Percentiles rank a stretch among this genome's conserved stretches.
Evolutionary conservation across 1,139 yeast genomes (phyloP).

Genomic region (Yamadazyma mexicana): DNA sequence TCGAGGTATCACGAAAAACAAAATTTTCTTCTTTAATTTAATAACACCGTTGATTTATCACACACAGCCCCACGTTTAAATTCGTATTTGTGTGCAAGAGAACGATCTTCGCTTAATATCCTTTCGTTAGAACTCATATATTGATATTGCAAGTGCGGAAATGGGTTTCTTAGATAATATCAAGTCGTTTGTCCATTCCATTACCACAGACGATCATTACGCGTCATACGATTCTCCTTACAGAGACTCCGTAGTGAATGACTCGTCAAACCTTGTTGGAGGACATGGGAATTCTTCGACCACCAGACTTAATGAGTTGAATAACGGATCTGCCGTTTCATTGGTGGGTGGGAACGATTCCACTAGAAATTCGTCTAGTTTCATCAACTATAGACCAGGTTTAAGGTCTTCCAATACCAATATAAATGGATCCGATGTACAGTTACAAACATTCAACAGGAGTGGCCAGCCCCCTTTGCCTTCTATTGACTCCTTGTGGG

Average conservation of each 20-base stretch:
- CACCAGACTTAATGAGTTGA: constrained; percentile 38
- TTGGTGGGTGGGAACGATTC: constrained; percentile 16
- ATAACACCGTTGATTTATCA: too few relatives aligned
- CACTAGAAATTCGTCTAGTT: constrained; percentile 15
- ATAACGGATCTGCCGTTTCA: constrained; percentile 28
- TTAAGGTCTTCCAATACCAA: constrained; percentile 31
- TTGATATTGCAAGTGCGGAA: too few relatives aligned
- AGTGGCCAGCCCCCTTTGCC: constrained; percentile 72
- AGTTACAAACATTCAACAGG: constrained; percentile 41
- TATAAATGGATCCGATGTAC: constrained; percentile 36
- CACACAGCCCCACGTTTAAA: too few relatives aligned
- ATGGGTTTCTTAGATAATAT: constrained; percentile 48
- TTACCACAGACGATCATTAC: constrained; percentile 65
- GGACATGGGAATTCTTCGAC: constrained; percentile 21
- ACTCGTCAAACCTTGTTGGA: constrained; percentile 20
- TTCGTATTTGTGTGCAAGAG: too few relatives aligned
- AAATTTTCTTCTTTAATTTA: too few relatives aligned
- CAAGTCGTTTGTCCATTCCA: constrained; percentile 57
- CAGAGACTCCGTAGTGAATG: constrained; percentile 26
- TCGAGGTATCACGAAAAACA: too few relatives aligned
- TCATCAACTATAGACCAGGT: constrained; percentile 42
- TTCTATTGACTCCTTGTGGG: constrained; percentile 70
- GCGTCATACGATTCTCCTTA: constrained; percentile 57
- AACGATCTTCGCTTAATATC: too few relatives aligned
- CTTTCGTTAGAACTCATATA: too few relatives aligned